Base-by-base conservation (phyloP, 208 protist species). In the Strigomonas culicis region DNA sequence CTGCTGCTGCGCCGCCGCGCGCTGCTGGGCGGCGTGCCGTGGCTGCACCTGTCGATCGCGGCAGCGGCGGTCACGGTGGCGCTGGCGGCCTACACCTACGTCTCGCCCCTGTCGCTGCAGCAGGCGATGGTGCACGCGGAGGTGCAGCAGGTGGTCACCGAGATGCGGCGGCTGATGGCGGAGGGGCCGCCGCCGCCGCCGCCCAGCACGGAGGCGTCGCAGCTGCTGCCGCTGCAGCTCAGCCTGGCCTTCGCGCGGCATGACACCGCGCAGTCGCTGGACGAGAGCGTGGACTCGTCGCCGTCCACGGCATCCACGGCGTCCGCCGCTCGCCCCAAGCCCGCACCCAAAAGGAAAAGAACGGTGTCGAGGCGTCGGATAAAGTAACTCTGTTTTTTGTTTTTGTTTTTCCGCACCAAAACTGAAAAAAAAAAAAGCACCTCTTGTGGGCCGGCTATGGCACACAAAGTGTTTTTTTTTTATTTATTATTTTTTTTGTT, bases 61-160 rank as follows among this genome's bases (percentile, higher is more conserved):
- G 51, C 68, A 3, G 62, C 74, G 4, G 32, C 73, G 7, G 56
- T 43, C 2, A 28, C 70, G 8, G 61, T 80, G 13, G 61, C 22
- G 8, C 34, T 70, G 22, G 65, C 75, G 13, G 59, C 67, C 39
- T 58, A 57, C 21, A 50, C 43, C 10, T 78, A 86, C 56, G 32
- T 50, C 8, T 68, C 79, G 1, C 66, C 67, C 0, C 66, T 68
- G 19, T 24, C 51, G 3, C 59, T 32, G 21, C 59, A 80, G 56
- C 80, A 72, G 21, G 34, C 55, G 10, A 30, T 89, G 19, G 41
- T 80, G 32, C 74, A 75, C 10, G 72, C 76, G 46, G 86, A 87
- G 63, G 36, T 80, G 15, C 57, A 62, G 3, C 62, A 61, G 17
- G 63, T 70, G 0, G 50, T 85, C 44, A 70, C 44, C 0, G 61